Evolutionary conservation across 2,329 filamentous ascomycete species (phyloP).

Genomic region (Penicillium sp.): DNA sequence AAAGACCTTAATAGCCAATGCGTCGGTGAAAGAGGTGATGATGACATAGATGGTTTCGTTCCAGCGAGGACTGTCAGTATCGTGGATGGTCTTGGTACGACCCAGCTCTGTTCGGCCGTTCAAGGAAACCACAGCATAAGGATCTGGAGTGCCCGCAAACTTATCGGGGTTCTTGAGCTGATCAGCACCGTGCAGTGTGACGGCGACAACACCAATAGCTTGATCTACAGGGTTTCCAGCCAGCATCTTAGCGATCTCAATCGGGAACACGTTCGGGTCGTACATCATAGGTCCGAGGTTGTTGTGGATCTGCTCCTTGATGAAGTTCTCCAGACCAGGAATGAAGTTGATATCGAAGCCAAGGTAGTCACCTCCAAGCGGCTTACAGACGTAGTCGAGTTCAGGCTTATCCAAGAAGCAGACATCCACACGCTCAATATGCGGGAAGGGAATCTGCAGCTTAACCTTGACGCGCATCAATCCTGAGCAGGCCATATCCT

Average conservation of each 20-base stretch:
- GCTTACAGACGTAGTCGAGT: conserved; percentile 98
- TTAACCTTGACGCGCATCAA: conserved; percentile 98
- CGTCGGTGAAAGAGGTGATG: conserved; percentile 84
- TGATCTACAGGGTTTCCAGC: conserved; percentile 92
- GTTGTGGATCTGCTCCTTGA: conserved; percentile 92
- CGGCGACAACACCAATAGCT: conserved; percentile 87
- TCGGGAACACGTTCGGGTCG: conserved; percentile 93
- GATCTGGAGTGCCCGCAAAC: conserved; percentile 87
- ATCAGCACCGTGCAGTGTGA: conserved; percentile 87
- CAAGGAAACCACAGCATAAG: conserved; percentile 81
- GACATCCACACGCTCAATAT: conserved; percentile 92
- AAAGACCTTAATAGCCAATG: conserved; percentile 78
- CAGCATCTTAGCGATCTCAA: conserved; percentile 98
- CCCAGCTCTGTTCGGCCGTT: conserved; percentile 80
- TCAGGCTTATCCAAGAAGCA: conserved; percentile 86
- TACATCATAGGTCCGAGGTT: conserved; percentile 98
- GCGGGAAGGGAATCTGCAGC: conserved; percentile 91
- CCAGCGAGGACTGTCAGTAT: conserved; percentile 87
- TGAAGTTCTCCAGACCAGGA: conserved; percentile 88
- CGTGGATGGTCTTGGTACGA: conserved; percentile 82
- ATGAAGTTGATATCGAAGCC: conserved; percentile 99
- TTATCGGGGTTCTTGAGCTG: conserved; percentile 95
- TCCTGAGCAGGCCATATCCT: conserved; percentile 94
- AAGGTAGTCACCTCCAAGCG: conserved; percentile 88
- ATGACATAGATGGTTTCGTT: conserved; percentile 97